A percentile compares a stretch with the other conserved stretches of the same genome.
These are phyloP conservation scores for Calocybe gangraenosa DNA, from an alignment of 768 basidiomycete species.

Conservation along the genomic window DNA sequence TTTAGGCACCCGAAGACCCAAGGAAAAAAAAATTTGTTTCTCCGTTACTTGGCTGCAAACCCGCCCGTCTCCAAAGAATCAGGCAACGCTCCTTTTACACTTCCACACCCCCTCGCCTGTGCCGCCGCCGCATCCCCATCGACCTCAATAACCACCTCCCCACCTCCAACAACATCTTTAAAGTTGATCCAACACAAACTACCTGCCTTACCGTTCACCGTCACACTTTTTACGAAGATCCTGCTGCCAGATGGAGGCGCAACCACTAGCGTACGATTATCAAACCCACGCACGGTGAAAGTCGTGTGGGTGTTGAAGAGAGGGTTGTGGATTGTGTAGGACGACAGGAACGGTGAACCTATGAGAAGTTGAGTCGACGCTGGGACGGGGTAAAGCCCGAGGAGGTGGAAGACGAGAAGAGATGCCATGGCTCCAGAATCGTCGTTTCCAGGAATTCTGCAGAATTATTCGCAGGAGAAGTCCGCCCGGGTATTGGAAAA, in stretches of 20 bases:
- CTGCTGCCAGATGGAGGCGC: conserved; percentile 35
- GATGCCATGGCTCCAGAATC: conserved; percentile 52
- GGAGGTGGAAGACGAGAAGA: conserved; percentile 44
- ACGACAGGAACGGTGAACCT: conserved; percentile 43
- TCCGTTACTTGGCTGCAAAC: conserved; percentile 17
- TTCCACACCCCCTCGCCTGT: conserved; percentile 34
- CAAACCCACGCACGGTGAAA: conserved; percentile 40
- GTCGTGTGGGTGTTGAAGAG: conserved; percentile 34
- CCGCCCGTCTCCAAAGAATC: conserved; percentile 38
- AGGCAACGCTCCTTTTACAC: conserved; percentile 26
- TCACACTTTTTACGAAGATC: conserved; percentile 40
- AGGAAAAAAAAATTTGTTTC: too few species aligned
- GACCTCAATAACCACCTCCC: conserved; percentile 39
- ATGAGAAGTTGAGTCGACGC: conserved; percentile 43
- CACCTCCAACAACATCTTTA: conserved; percentile 40
- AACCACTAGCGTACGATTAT: conserved; percentile 28
- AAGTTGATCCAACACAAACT: conserved; percentile 44
- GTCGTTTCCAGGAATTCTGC: conserved; percentile 47
- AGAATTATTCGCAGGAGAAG: too few species aligned
- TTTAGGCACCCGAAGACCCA: too few species aligned
- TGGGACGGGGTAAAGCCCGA: conserved; percentile 48
- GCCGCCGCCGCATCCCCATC: conserved; percentile 34
- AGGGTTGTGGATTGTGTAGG: conserved; percentile 37
- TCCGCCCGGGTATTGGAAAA: too few species aligned
- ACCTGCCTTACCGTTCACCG: conserved; percentile 34